A percentile compares a stretch with the other conserved stretches of the same genome.
Evolutionary conservation across 139 green algal genomes (phyloP).

Genomic region (Chlamydomonas sp.): DNA sequence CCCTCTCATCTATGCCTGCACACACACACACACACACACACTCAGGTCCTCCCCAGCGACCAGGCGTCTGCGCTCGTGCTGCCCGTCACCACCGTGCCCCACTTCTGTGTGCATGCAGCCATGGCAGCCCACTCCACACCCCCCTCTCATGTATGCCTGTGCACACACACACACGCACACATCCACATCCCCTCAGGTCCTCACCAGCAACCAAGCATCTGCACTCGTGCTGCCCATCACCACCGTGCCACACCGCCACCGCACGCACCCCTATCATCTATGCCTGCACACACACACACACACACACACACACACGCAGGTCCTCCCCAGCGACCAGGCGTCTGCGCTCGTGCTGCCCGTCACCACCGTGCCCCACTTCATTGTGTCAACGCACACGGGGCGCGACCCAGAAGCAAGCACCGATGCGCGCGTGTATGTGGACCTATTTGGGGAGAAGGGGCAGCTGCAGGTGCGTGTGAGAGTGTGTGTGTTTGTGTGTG

Average conservation of each 20-base stretch:
- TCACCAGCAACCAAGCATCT: too few species aligned
- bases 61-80: neutral
- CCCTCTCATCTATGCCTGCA: too few species aligned
- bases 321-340: neutral
- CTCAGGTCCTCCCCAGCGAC: neutral
- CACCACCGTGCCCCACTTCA: conserved; percentile 9
- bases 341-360: conserved; percentile 7
- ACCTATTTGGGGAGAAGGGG: conserved; percentile 22
- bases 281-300: too few species aligned
- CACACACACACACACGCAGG: neutral
- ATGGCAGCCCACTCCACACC: conserved; percentile 10
- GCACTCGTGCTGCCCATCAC: too few species aligned
- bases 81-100: neutral
- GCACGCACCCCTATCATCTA: too few species aligned
- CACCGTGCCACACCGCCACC: too few species aligned
- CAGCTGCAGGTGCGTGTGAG: too few species aligned
- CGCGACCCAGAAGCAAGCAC: conserved; percentile 16
- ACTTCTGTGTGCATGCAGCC: conserved; percentile 17
- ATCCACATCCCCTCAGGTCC: too few species aligned
- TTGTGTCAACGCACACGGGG: conserved; percentile 20
- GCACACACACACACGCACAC: too few species aligned
- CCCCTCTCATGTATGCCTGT: conserved; percentile 21
- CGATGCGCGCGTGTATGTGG: conserved; percentile 26
- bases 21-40: neutral
- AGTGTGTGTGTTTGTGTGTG: too few species aligned